Evolutionary conservation across 1,284 basidiomycete species (phyloP), one percentile per base, ranked within the genome.

Genomic region (Cutaneotrichosporon sp.): DNA sequence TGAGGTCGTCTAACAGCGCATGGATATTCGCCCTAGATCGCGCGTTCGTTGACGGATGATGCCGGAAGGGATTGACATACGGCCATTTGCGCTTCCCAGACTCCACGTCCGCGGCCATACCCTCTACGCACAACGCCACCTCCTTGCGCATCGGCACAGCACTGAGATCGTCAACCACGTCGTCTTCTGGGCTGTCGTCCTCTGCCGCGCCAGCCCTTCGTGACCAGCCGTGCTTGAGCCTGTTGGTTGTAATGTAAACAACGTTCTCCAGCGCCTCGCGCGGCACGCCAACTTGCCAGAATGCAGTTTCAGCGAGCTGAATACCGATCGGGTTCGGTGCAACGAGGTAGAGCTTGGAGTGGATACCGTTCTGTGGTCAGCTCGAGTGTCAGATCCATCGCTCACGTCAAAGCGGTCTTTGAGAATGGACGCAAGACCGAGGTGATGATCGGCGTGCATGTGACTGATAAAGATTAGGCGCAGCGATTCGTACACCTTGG

Each of bases 361-460:
- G 47, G 16, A 68, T 46, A 12, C 70, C 70, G 19, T 57, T 52
- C 66, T 70, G 39, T 16, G 2, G 37, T 41, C 22, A 50, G 44
- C 7, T 16, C 2, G 25, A 12, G 38, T 2, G 3, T 22, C 2
- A 14, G 1, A 2, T 25, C n/a, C n/a, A 16, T 7, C 7, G 74
- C 81, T 56, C 54, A 92, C 90, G 74, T 79, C 77, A 46, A 80
- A 79, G 51, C 94, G 80, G 75, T 86, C 84, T 0, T 82, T 77
- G 11, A 97, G 78, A 14, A 97, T 73, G 46, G 84, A 81, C 0
- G 83, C 79, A 25, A 94, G 70, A 1, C 94, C 94, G 44, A 87
- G 81, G 68, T 97, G 93, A 70, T 97, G 93, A 68, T 97, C 94
- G 0, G 82, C 93, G 66, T 97, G 93, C 64, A 88, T 81, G 69